Evolutionary conservation across 2,329 filamentous ascomycete species (phyloP), one percentile per base, ranked within the genome.

Genomic region (Pseudogymnoascus sp.): DNA sequence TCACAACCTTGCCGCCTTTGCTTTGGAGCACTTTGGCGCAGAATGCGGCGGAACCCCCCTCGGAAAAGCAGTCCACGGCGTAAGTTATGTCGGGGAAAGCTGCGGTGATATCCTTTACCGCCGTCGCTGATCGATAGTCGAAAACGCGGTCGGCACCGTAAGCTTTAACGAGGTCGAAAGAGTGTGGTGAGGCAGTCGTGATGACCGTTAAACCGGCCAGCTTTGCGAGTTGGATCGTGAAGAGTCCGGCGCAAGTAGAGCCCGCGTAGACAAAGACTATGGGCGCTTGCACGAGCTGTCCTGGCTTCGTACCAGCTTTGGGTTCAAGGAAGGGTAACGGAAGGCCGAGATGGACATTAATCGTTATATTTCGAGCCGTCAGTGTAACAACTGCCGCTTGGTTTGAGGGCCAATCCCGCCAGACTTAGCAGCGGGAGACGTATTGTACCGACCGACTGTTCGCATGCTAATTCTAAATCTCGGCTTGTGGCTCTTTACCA

Each of bases 211-310:
- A 60, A 21, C 72, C 72, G 7, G 71, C 29, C 65, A 80, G 72
- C 64, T 79, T 78, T 7, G 78, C 79, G 63, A 73, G 80, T 66
- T 82, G 80, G 29, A 83, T 75, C 6, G 79, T 80, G 3, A 81
- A 71, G 1, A 75, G 74, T 1, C 81, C 81, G 0, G 80, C 82
- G n/a, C 80, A 80, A 2, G 79, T 81, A 38, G 77, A 79, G 7
- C 76, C 80, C 46, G 79, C 80, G 65, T 82, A 82, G 62, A 83
- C 77, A 11, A 83, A 69, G n/a, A 83, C 67, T 0, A 77, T 37
- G 6, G 29, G 29, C 19, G n/a, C 42, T 26, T 46, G 19, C 42
- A 7, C 19, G 11, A 9, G 19, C 33, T 38, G 26, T 19, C 15
- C 3, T 31, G 15, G 53, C 11, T 46, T 46, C 19, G 19, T 23